Percentiles rank a stretch among this genome's conserved stretches.
Evolutionary conservation across 257 asterid genomes (phyloP).

Genomic region (Fraxinus americana): DNA sequence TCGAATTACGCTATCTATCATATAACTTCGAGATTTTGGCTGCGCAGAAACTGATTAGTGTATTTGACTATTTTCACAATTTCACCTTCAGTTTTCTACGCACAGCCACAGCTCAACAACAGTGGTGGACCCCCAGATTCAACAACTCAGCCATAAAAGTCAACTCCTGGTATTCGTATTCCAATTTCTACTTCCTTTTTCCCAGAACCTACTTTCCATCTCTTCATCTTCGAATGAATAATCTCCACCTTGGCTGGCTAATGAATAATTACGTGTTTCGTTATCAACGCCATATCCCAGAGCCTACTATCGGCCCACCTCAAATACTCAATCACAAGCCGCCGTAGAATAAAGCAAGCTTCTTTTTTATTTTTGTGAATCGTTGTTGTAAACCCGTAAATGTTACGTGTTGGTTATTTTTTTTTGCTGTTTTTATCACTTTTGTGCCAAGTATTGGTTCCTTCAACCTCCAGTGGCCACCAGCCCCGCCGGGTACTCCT

Average conservation of each 20-base stretch:
- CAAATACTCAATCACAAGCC: not conserved
- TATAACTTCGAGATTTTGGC: not conserved
- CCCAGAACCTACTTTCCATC: not conserved
- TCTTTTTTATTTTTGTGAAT: not conserved
- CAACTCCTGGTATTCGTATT: not conserved
- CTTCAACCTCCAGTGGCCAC: constrained; percentile 18
- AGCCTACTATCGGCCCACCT: not conserved
- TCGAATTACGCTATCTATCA: not conserved
- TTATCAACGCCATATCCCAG: not conserved
- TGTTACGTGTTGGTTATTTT: constrained; percentile 31
- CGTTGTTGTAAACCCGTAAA: not conserved
- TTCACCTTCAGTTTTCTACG: not conserved
- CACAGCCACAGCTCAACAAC: not conserved
- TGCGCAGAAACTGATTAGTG: not conserved
- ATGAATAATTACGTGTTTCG: not conserved
- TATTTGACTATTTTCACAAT: not conserved
- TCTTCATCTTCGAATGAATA: not conserved
- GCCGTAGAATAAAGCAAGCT: not conserved
- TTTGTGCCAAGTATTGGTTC: constrained; percentile 1
- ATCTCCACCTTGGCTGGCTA: not conserved
- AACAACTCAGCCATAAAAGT: not conserved
- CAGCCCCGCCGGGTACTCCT: constrained; percentile 36
- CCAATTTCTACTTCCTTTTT: not conserved
- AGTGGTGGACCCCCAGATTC: not conserved
- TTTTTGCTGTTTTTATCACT: constrained; percentile 19